Percentiles rank a stretch among this genome's conserved stretches.
phyloP scores from a whole-genome alignment of 2,329 filamentous ascomycete species.

The Coniochaeta ligniaria region DNA sequence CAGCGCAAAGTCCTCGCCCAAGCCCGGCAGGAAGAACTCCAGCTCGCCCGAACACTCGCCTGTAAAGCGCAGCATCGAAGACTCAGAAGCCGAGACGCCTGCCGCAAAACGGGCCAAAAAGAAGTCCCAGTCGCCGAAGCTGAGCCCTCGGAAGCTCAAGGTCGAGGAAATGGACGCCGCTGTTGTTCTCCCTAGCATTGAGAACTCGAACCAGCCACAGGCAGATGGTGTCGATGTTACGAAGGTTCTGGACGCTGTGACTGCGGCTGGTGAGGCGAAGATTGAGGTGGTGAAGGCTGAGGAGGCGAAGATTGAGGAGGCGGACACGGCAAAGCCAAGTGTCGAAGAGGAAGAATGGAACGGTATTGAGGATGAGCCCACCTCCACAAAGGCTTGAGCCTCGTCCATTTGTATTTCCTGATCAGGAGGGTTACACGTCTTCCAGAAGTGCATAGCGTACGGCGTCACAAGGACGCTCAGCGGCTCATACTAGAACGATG shows the following conservation, averaged over 20 bases:
- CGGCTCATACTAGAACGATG: background rate
- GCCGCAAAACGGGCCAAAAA: background rate
- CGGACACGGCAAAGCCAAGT: background rate
- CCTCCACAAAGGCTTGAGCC: background rate
- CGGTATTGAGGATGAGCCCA: conserved; percentile 7
- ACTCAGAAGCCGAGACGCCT: background rate
- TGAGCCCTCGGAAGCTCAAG: background rate
- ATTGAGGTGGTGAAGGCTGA: background rate
- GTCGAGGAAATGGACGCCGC: background rate
- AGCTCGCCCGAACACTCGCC: background rate
- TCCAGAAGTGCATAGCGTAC: background rate
- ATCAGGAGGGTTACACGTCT: background rate
- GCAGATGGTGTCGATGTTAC: background rate
- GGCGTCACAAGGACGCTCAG: background rate
- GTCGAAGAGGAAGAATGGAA: conserved; percentile 3
- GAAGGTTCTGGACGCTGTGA: background rate
- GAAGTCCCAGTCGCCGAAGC: background rate
- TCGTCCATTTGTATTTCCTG: background rate
- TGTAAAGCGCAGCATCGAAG: background rate
- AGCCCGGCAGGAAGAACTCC: background rate
- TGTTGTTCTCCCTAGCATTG: background rate
- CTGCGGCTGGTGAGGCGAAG: background rate
- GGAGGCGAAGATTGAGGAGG: background rate
- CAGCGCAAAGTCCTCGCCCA: background rate
- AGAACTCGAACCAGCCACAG: background rate